Conservation (phyloP, 192 early-diverging fungal species). For the Coemansia sp. region DNA sequence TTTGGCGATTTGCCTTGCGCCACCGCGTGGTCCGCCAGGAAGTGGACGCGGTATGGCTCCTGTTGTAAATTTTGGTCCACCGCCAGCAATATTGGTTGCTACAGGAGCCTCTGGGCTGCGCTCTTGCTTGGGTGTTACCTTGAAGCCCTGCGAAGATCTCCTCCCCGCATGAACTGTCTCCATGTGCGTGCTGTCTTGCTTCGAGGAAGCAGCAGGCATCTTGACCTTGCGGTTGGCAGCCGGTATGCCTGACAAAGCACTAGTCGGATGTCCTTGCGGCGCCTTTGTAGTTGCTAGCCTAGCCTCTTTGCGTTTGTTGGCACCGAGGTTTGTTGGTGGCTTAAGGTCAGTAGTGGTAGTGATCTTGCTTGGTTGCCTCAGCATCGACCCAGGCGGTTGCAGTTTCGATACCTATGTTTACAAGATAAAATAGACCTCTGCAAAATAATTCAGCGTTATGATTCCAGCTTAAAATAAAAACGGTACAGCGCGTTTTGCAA, state of each 20-base stretch:
- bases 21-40: conserved; percentile 8
- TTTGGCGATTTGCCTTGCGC: conserved; percentile 10
- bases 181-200: neutral
- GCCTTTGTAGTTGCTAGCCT: neutral
- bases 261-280: neutral
- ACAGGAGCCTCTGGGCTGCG: neutral
- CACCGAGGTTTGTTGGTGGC: conserved; percentile 1
- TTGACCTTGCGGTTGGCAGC: conserved; percentile 20
- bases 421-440: neutral
- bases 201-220: conserved; percentile 16
- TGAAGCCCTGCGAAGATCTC: conserved; percentile 46
- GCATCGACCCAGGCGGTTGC: conserved; percentile 32
- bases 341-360: conserved; percentile 14
- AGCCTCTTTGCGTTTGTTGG: conserved; percentile 29
- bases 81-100: conserved; percentile 3
- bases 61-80: conserved; percentile 5
- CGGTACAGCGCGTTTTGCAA: neutral
- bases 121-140: conserved; percentile 31
- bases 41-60: neutral
- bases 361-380: conserved; percentile 38
- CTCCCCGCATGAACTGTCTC: conserved; percentile 36
- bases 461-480: too few species aligned
- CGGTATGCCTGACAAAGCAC: neutral
- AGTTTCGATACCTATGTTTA: conserved; percentile 6
- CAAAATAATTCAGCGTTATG: neutral